Conservation (phyloP, 2,329 filamentous ascomycete genomes). For the Trichoderma sp. region DNA sequence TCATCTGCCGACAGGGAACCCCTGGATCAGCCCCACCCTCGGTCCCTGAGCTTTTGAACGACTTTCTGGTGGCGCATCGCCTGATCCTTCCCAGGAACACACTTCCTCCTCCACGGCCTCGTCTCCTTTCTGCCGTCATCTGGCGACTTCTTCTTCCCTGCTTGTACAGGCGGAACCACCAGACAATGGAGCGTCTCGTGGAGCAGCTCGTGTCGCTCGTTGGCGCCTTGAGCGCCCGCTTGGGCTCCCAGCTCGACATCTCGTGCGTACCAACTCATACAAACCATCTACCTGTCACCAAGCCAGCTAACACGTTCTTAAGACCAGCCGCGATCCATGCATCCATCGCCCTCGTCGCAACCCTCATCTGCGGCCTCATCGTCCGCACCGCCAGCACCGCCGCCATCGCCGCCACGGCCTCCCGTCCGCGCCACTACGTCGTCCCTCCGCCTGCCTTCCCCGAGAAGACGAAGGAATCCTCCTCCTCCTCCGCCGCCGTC, state of each 20-base stretch:
- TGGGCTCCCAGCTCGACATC: slow-evolving; percentile 31
- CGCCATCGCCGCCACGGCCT: slow-evolving; percentile 37
- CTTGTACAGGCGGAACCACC: neutral
- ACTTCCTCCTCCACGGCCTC: neutral
- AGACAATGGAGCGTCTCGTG: slow-evolving; percentile 25
- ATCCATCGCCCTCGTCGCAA: slow-evolving; percentile 34
- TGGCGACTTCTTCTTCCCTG: too few relatives aligned
- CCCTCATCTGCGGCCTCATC: slow-evolving; percentile 39
- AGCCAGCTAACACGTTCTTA: neutral
- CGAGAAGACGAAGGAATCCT: slow-evolving; percentile 41
- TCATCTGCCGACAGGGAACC: neutral
- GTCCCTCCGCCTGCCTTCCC: slow-evolving; percentile 65
- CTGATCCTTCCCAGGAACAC: neutral
- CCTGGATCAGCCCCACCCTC: slow-evolving; percentile 7
- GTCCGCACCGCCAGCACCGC: slow-evolving; percentile 32
- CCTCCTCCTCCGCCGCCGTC: too few relatives aligned
- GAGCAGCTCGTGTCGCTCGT: slow-evolving; percentile 15
- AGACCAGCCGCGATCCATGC: slow-evolving; percentile 38
- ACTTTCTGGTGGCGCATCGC: slow-evolving; percentile 12
- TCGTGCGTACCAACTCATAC: slow-evolving; percentile 29
- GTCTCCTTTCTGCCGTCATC: neutral
- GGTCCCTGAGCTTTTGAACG: slow-evolving; percentile 9
- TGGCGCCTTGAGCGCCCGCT: neutral
- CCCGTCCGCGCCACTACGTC: slow-evolving; percentile 57
- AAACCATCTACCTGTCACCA: neutral